These are phyloP conservation scores for Raffaelea deltoideospora DNA, from an alignment of 2,329 filamentous ascomycete species.

Conservation along the genomic window DNA sequence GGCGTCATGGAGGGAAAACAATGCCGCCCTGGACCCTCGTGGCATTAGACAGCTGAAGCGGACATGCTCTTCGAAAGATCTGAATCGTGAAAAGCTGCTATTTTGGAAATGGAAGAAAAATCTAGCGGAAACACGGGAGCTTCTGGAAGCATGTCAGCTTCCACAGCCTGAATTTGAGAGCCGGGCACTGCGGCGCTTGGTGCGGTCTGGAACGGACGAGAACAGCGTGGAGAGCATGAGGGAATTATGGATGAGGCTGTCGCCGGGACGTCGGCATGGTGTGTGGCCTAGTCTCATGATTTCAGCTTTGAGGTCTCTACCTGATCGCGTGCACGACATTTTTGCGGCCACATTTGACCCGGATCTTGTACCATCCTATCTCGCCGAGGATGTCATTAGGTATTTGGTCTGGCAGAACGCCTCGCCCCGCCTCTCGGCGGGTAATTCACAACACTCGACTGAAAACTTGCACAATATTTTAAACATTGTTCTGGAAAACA, in stretches of 20 bases:
- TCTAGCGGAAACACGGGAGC: constrained; percentile 5
- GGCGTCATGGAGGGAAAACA: not conserved
- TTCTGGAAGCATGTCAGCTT: constrained; percentile 2
- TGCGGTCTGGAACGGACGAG: constrained; percentile 2
- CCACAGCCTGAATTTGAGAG: not conserved
- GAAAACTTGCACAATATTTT: too few relatives aligned
- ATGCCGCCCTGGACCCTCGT: not conserved
- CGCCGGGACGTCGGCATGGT: constrained; percentile 11
- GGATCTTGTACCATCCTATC: constrained; percentile 19
- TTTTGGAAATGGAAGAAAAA: constrained; percentile 7
- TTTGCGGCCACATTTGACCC: constrained; percentile 23
- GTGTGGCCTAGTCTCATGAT: constrained; percentile 21
- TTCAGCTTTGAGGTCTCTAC: constrained; percentile 18
- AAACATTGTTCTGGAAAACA: constrained; percentile 7
- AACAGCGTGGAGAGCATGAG: constrained; percentile 15
- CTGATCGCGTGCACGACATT: constrained; percentile 17
- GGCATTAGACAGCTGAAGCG: not conserved
- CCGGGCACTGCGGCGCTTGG: constrained; percentile 14
- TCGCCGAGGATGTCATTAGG: constrained; percentile 20
- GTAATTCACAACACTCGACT: too few relatives aligned
- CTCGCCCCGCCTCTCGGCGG: too few relatives aligned
- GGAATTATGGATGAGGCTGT: constrained; percentile 17
- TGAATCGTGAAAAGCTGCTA: not conserved
- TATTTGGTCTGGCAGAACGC: too few relatives aligned
- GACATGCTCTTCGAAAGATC: not conserved